phyloP scores from a whole-genome alignment of 1,284 basidiomycete genomes.

The Sphagnurus paluster region DNA sequence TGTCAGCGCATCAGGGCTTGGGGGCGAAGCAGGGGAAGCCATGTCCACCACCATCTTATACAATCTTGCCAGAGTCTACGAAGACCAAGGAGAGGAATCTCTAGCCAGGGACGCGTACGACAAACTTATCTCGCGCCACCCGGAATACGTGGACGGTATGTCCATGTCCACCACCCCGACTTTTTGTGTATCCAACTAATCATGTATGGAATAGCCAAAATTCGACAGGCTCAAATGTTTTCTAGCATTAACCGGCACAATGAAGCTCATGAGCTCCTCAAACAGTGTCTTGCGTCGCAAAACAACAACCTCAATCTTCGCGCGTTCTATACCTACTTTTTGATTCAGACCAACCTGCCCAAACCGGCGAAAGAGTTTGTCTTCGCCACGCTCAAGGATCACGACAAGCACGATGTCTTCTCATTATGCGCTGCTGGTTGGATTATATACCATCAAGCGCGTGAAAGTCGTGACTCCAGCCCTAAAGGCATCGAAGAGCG shows the following conservation, averaged over 20 bases:
- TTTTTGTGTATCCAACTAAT: constrained; percentile 8
- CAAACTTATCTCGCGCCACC: constrained; percentile 81
- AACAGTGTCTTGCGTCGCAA: constrained; percentile 80
- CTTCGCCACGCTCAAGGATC: constrained; percentile 78
- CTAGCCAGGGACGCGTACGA: constrained; percentile 84
- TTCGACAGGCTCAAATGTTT: constrained; percentile 83
- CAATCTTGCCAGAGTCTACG: constrained; percentile 87
- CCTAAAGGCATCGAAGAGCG: constrained; percentile 70
- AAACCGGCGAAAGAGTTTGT: constrained; percentile 86
- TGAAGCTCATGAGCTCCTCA: constrained; percentile 84
- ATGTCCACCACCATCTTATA: constrained; percentile 84
- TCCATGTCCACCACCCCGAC: constrained; percentile 9
- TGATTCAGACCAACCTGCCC: constrained; percentile 70
- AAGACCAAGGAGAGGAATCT: constrained; percentile 72
- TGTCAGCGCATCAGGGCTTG: constrained; percentile 51
- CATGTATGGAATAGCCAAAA: constrained; percentile 64
- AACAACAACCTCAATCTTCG: constrained; percentile 76
- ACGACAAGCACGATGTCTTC: constrained; percentile 86
- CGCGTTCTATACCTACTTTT: constrained; percentile 87
- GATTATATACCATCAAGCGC: constrained; percentile 81
- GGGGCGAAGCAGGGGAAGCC: constrained; percentile 55
- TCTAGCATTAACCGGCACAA: constrained; percentile 66
- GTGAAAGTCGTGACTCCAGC: constrained; percentile 68
- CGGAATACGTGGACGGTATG: constrained; percentile 92
- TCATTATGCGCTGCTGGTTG: constrained; percentile 86